phyloP scores from a whole-genome alignment of 805 yeast species.

The Sugiyamaella smithiae region DNA sequence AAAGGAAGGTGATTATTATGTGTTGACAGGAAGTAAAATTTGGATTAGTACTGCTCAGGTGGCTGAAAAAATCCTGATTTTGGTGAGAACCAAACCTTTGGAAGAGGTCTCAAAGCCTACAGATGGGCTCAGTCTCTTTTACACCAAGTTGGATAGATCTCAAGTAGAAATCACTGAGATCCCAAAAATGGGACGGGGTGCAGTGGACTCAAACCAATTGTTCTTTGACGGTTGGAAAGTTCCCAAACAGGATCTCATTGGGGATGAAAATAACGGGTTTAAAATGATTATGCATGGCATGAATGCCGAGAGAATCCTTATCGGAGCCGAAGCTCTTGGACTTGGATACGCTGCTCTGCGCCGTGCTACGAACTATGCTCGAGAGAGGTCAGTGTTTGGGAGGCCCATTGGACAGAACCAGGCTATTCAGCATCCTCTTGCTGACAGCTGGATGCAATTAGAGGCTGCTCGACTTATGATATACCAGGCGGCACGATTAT shows the following conservation, averaged over 20 bases:
- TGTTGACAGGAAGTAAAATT: conserved; percentile 7
- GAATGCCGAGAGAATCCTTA: conserved; percentile 44
- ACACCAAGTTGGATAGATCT: conserved; percentile 12
- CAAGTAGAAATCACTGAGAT: conserved; percentile 13
- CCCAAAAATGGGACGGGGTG: conserved; percentile 15
- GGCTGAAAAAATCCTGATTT: conserved; percentile 11
- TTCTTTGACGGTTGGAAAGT: conserved; percentile 39
- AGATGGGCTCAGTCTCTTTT: conserved; percentile 13
- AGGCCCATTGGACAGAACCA: conserved; percentile 40
- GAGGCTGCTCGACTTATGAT: conserved; percentile 42
- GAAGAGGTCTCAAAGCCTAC: conserved; percentile 8
- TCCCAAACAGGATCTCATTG: conserved; percentile 40
- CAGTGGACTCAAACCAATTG: conserved; percentile 8
- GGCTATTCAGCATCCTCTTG: conserved; percentile 45
- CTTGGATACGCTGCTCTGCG: conserved; percentile 43
- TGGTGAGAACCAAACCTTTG: conserved; percentile 10
- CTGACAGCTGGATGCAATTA: conserved; percentile 41
- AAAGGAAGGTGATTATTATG: conserved; percentile 6
- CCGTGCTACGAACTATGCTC: conserved; percentile 37
- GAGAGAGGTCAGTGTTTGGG: conserved; percentile 42
- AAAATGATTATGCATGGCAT: conserved; percentile 43
- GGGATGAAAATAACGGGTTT: conserved; percentile 42
- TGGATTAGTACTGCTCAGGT: conserved; percentile 15
- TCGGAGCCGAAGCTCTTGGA: conserved; percentile 44
- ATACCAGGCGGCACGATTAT: conserved; percentile 42